phyloP scores from a whole-genome alignment of 2,329 filamentous ascomycete species.

The Erysiphe neolycopersici region DNA sequence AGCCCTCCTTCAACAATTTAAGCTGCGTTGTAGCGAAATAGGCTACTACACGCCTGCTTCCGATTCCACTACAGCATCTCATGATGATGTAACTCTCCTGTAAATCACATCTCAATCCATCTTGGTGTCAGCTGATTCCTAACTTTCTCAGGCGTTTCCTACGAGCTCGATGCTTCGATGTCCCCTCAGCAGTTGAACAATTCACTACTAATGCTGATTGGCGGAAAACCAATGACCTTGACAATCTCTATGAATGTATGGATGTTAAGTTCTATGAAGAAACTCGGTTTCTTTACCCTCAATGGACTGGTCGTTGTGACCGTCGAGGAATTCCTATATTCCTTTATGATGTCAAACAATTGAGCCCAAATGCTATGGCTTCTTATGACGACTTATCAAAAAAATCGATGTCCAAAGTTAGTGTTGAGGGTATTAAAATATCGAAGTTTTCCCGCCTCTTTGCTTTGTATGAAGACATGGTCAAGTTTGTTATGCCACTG shows the following conservation, averaged over 20 bases:
- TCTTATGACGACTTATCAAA: slow-evolving; percentile 43
- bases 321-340: slow-evolving; percentile 78
- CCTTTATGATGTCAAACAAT: slow-evolving; percentile 60
- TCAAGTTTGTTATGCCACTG: slow-evolving; percentile 62
- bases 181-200: slow-evolving; percentile 52
- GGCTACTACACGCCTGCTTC: slow-evolving; percentile 29
- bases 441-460: slow-evolving; percentile 65
- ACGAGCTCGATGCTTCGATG: slow-evolving; percentile 56
- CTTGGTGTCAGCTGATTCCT: neutral
- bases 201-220: slow-evolving; percentile 77
- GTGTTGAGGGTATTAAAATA: slow-evolving; percentile 37
- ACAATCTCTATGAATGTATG: slow-evolving; percentile 63
- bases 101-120: slow-evolving; percentile 17
- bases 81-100: slow-evolving; percentile 50
- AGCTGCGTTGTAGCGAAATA: slow-evolving; percentile 34
- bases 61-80: slow-evolving; percentile 20
- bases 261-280: slow-evolving; percentile 64
- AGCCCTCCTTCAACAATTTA: slow-evolving; percentile 43
- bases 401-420: slow-evolving; percentile 30
- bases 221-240: slow-evolving; percentile 53
- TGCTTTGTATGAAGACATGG: slow-evolving; percentile 80
- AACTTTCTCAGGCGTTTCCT: slow-evolving; percentile 45
- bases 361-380: slow-evolving; percentile 58
- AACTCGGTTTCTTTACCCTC: slow-evolving; percentile 61
- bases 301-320: slow-evolving; percentile 84